These are phyloP conservation scores for Wickerhamiella cacticola DNA, from an alignment of 805 yeast genomes.

Conservation along the genomic window DNA sequence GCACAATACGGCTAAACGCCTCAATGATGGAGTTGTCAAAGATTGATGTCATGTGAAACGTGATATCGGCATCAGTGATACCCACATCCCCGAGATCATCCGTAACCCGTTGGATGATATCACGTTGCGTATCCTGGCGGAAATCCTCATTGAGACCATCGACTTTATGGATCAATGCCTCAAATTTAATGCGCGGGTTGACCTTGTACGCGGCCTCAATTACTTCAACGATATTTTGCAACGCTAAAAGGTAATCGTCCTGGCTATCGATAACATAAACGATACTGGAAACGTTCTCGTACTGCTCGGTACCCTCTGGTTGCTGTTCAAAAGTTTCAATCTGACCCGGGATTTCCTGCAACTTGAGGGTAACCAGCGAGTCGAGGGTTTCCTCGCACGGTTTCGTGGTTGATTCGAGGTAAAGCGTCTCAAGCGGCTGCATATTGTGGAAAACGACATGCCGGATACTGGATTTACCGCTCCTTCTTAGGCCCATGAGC, in stretches of 20 bases:
- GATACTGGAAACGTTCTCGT: conserved; percentile 74
- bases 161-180: conserved; percentile 87
- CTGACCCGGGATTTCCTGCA: conserved; percentile 94
- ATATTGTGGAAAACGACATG: conserved; percentile 92
- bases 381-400: conserved; percentile 78
- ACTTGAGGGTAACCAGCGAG: conserved; percentile 73
- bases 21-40: conserved; percentile 94
- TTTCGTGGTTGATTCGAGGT: conserved; percentile 77
- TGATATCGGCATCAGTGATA: conserved; percentile 78
- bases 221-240: conserved; percentile 77
- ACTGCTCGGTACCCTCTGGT: conserved; percentile 57
- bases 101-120: conserved; percentile 89
- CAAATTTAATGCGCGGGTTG: conserved; percentile 77
- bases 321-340: conserved; percentile 77
- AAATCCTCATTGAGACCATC: conserved; percentile 93
- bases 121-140: conserved; percentile 87
- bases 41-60: conserved; percentile 84
- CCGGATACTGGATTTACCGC: conserved; percentile 88
- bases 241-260: conserved; percentile 86
- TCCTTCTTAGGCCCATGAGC: conserved; percentile 68
- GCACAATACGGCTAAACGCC: conserved; percentile 87
- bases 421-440: conserved; percentile 89
- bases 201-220: conserved; percentile 76
- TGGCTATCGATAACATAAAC: conserved; percentile 92
- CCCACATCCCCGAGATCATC: conserved; percentile 87